Conservation (phyloP, 2,329 filamentous ascomycete species). For the Sordariomycetes sp. region DNA sequence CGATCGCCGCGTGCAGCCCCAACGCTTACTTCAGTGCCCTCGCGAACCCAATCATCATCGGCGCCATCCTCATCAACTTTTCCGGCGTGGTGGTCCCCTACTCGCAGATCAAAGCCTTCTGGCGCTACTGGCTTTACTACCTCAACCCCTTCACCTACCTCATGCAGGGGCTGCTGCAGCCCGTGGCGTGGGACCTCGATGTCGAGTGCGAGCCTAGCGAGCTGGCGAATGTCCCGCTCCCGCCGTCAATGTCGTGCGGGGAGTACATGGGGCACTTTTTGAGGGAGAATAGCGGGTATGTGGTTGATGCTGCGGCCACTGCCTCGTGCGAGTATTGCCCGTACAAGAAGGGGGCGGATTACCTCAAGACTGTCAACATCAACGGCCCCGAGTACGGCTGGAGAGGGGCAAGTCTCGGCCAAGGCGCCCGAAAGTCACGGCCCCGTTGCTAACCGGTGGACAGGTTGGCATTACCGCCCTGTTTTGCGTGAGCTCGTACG, state of each 20-base stretch:
- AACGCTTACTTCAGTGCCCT: constrained; percentile 46
- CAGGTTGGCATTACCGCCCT: constrained; percentile 44
- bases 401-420: constrained; percentile 23
- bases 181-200: constrained; percentile 30
- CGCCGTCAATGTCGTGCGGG: constrained; percentile 37
- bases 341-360: constrained; percentile 44
- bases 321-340: constrained; percentile 46
- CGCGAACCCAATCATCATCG: constrained; percentile 40
- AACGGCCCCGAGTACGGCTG: constrained; percentile 50
- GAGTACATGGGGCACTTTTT: constrained; percentile 43
- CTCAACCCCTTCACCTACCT: constrained; percentile 50
- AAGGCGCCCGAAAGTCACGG: no score
- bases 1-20: constrained; percentile 44
- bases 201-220: constrained; percentile 33
- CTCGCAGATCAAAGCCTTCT: constrained; percentile 47
- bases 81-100: constrained; percentile 66
- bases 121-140: constrained; percentile 53
- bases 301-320: constrained; percentile 46
- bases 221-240: constrained; percentile 36
- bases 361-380: constrained; percentile 44
- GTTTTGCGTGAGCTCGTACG: constrained; percentile 41
- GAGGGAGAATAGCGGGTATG: constrained; percentile 29
- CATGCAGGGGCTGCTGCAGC: constrained; percentile 40
- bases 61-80: constrained; percentile 48
- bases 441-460: no score